These are phyloP conservation scores for Rhodocollybia butyracea DNA, from an alignment of 768 basidiomycete genomes.

Conservation along the genomic window DNA sequence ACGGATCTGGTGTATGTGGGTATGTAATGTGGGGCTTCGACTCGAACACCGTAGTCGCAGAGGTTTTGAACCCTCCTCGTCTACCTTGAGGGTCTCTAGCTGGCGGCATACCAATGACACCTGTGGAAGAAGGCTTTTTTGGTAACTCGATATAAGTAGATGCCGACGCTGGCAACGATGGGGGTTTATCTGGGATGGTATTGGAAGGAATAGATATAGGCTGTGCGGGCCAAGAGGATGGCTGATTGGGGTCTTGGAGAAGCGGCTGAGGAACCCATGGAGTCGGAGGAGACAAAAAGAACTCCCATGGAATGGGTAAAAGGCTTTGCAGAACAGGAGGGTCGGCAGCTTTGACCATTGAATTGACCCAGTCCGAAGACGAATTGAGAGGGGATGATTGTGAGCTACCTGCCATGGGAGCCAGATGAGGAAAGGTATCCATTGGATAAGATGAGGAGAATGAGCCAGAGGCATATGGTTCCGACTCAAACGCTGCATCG, in stretches of 20 bases:
- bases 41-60: conserved; percentile 16
- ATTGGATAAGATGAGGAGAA: background rate
- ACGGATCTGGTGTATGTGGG: conserved; percentile 41
- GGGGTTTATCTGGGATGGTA: conserved; percentile 15
- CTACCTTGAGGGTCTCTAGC: conserved; percentile 43
- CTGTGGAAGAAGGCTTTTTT: conserved; percentile 11
- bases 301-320: background rate
- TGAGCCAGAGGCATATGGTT: conserved; percentile 1
- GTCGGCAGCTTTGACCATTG: conserved; percentile 33
- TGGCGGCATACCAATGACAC: conserved; percentile 42
- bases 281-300: conserved; percentile 10
- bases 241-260: background rate
- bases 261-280: conserved; percentile 4
- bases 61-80: conserved; percentile 41
- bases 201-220: conserved; percentile 1
- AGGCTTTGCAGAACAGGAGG: background rate
- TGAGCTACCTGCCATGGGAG: background rate
- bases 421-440: background rate
- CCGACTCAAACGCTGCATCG: conserved; percentile 11
- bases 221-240: background rate
- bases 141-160: background rate
- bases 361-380: conserved; percentile 34
- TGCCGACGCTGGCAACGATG: conserved; percentile 6
- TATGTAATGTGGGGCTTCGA: conserved; percentile 12
- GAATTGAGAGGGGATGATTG: background rate